Percentiles rank a stretch among this genome's conserved stretches.
phyloP scores from a whole-genome alignment of 2,329 filamentous ascomycete species.

The Fusarium temperatum region DNA sequence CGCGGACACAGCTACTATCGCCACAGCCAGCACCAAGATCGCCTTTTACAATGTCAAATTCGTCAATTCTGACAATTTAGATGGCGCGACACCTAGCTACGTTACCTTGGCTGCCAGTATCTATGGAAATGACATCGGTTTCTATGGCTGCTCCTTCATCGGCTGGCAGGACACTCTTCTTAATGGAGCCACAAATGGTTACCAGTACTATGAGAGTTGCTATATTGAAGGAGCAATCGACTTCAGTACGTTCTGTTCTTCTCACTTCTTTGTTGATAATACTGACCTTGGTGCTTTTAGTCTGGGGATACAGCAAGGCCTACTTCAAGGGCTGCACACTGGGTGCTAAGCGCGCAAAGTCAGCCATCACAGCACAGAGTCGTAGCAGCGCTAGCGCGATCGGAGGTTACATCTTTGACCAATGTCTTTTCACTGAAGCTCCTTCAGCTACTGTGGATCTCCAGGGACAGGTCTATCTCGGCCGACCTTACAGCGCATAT shows the following conservation, averaged over 20 bases:
- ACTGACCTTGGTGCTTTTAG: background rate
- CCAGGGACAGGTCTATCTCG: conserved; percentile 54
- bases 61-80: conserved; percentile 52
- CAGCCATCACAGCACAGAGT: conserved; percentile 41
- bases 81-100: conserved; percentile 20
- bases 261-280: background rate
- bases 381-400: conserved; percentile 42
- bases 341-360: conserved; percentile 26
- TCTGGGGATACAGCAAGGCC: conserved; percentile 39
- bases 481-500: conserved; percentile 56
- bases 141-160: conserved; percentile 50
- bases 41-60: conserved; percentile 46
- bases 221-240: conserved; percentile 36
- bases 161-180: conserved; percentile 32
- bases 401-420: conserved; percentile 54
- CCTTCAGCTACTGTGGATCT: conserved; percentile 32
- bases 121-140: conserved; percentile 49
- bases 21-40: conserved; percentile 52
- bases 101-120: conserved; percentile 37
- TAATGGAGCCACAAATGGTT: conserved; percentile 25
- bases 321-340: conserved; percentile 39
- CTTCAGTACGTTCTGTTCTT: background rate
- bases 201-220: conserved; percentile 34
- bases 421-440: conserved; percentile 47
- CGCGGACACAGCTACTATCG: conserved; percentile 39